phyloP scores from a whole-genome alignment of 345 rosid genomes.

The Citrus hindsii region DNA sequence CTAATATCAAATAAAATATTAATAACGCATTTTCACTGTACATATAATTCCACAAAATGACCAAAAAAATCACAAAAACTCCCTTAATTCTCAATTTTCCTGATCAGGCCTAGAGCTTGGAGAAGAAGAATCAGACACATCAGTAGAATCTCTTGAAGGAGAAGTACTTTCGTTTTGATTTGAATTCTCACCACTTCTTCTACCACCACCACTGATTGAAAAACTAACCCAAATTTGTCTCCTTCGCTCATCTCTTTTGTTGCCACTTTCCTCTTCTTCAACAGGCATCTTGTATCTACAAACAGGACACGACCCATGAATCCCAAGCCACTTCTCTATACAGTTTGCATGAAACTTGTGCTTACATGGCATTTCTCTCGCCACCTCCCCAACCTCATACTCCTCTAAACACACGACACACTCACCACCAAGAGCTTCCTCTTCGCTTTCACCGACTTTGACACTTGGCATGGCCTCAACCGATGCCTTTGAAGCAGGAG shows the following conservation, averaged over 20 bases:
- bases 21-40: not conserved
- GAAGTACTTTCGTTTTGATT: conserved; percentile 9
- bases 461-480: conserved; percentile 57
- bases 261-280: conserved; percentile 36
- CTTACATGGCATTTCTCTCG: conserved; percentile 76
- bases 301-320: conserved; percentile 85
- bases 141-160: conserved; percentile 16
- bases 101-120: conserved; percentile 16
- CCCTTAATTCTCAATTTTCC: conserved; percentile 16
- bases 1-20: not conserved
- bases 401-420: conserved; percentile 75
- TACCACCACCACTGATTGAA: conserved; percentile 30
- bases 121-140: conserved; percentile 15
- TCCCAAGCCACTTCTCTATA: conserved; percentile 69
- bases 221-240: conserved; percentile 61
- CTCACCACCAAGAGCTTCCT: conserved; percentile 30
- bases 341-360: conserved; percentile 74
- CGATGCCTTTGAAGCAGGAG: conserved; percentile 78
- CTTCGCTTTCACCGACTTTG: conserved; percentile 31
- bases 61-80: not conserved
- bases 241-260: conserved; percentile 35
- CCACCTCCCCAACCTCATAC: conserved; percentile 39
- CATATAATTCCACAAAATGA: not conserved
- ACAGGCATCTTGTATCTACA: conserved; percentile 79
- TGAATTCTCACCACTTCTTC: conserved; percentile 18